Conservation (phyloP, 164 flowering plant species). For the Protea cynaroides region DNA sequence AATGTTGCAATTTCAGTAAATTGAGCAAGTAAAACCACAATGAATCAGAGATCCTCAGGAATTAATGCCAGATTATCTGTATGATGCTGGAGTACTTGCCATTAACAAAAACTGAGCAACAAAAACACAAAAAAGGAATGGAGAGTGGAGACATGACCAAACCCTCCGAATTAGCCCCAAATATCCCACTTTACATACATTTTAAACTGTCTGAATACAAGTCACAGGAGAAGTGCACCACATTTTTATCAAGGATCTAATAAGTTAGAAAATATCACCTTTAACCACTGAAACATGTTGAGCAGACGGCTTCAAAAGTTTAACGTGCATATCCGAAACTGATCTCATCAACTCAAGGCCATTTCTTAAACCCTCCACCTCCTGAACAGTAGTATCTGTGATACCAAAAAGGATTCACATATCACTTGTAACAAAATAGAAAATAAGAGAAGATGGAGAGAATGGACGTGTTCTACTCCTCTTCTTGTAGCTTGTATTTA, state of each 20-base stretch:
- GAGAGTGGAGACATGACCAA: background rate
- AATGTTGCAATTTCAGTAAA: too few species aligned
- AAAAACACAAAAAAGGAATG: background rate
- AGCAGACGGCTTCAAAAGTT: conserved; percentile 68
- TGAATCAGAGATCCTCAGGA: too few species aligned
- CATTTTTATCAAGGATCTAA: background rate
- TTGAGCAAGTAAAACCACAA: too few species aligned
- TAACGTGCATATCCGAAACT: conserved; percentile 52
- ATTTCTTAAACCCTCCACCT: conserved; percentile 34
- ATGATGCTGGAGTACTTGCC: too few species aligned
- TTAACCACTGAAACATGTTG: conserved; percentile 51
- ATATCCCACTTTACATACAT: background rate
- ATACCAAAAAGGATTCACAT: conserved; percentile 35
- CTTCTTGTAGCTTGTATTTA: too few species aligned
- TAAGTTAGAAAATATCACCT: conserved; percentile 31
- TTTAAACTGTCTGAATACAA: background rate
- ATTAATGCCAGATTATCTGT: too few species aligned
- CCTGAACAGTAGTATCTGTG: conserved; percentile 41
- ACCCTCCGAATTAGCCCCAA: background rate
- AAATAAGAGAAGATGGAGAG: too few species aligned
- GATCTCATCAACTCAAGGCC: conserved; percentile 51
- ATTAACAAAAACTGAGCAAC: background rate
- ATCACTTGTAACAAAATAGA: too few species aligned
- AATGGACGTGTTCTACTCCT: too few species aligned
- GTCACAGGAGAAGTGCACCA: background rate